A percentile compares a stretch with the other conserved stretches of the same genome.
These are phyloP conservation scores for Panicum miliaceum DNA, from an alignment of 176 grass and related monocot species.

Conservation along the genomic window DNA sequence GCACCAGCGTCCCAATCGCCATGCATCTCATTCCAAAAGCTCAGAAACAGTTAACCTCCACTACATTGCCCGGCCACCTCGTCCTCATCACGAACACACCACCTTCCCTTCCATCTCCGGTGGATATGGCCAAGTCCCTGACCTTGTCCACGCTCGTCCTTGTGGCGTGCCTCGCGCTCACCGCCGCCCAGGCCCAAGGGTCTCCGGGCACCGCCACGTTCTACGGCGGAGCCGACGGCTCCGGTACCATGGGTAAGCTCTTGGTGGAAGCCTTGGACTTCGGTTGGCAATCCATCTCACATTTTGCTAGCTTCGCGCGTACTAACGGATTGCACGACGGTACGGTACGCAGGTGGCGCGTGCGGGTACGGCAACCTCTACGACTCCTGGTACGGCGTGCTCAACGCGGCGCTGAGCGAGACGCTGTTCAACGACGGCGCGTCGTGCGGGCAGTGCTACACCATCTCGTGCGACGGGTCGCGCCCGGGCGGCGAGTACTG, in stretches of 20 bases:
- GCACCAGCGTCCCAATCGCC: neutral
- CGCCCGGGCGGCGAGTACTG: conserved; percentile 6
- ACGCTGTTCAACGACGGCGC: conserved; percentile 61
- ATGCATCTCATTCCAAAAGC: neutral
- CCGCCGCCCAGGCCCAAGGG: neutral
- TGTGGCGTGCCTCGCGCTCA: neutral
- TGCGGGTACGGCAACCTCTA: conserved; percentile 74
- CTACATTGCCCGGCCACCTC: neutral
- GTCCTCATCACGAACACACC: neutral
- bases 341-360: conserved; percentile 29
- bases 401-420: conserved; percentile 57
- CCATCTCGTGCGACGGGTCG: conserved; percentile 37
- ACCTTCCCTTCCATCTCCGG: neutral
- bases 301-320: neutral
- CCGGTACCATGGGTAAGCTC: conserved; percentile 58
- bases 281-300: neutral
- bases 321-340: neutral
- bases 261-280: too few relatives aligned
- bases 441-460: conserved; percentile 66
- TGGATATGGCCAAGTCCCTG: neutral
- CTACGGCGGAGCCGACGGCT: conserved; percentile 58
- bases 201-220: conserved; percentile 50
- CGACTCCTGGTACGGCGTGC: conserved; percentile 49
- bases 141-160: neutral
- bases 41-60: neutral